Conservation (phyloP, 306 rosid species). For the Citrullus mucosospermus region DNA sequence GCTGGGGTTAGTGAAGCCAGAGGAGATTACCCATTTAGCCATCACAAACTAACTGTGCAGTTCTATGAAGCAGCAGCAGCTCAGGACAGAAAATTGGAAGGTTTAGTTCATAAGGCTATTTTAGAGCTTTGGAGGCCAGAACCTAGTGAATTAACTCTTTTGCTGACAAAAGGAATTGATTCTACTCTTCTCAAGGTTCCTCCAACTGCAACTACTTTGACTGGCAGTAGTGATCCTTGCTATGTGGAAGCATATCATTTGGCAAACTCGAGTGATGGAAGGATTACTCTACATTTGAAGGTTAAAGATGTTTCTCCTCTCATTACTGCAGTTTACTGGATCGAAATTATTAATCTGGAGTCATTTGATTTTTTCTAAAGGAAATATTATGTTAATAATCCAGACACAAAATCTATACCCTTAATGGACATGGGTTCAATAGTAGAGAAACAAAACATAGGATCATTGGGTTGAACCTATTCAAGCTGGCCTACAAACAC, state of each 20-base stretch:
- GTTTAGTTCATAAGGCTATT: constrained; percentile 96
- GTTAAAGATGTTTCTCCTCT: constrained; percentile 19
- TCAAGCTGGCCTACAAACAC: neutral
- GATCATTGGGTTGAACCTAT: neutral
- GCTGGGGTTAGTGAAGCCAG: constrained; percentile 84
- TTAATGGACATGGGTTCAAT: neutral
- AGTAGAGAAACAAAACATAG: neutral
- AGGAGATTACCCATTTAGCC: constrained; percentile 99
- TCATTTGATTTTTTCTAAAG: neutral
- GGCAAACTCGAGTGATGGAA: constrained; percentile 88
- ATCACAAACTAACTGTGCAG: constrained; percentile 95
- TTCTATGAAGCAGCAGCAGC: constrained; percentile 97
- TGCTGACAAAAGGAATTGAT: constrained; percentile 81
- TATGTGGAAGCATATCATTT: constrained; percentile 94
- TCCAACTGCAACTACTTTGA: constrained; percentile 87
- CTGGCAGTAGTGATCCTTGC: constrained; percentile 99
- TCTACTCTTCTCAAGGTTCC: constrained; percentile 89
- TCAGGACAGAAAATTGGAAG: constrained; percentile 97
- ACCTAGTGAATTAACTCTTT: constrained; percentile 82
- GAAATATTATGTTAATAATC: neutral
- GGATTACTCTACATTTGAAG: constrained; percentile 86
- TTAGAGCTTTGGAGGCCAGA: constrained; percentile 97
- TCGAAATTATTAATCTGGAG: neutral
- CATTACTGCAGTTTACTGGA: neutral
- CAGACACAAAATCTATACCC: neutral